Percentiles rank a stretch among this genome's conserved stretches.
phyloP scores from a whole-genome alignment of 768 basidiomycete genomes.

The Scleroderma bovista region DNA sequence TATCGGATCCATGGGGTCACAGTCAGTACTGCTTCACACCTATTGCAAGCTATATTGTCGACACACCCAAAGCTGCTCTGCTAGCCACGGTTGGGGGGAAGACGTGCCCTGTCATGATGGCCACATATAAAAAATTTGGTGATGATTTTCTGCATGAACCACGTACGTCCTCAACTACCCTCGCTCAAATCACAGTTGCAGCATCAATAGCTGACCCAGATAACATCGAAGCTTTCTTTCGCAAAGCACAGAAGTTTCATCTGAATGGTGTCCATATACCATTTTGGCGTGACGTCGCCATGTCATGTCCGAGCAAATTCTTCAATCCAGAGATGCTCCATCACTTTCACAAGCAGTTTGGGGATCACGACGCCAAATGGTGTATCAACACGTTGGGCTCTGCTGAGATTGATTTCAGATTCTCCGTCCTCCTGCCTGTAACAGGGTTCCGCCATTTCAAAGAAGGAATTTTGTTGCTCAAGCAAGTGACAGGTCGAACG shows the following conservation, averaged over 20 bases:
- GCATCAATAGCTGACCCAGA: background rate
- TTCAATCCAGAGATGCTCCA: slow-evolving; percentile 36
- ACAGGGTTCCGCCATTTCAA: slow-evolving; percentile 21
- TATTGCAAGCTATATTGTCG: slow-evolving; percentile 22
- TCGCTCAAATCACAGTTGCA: slow-evolving; percentile 3
- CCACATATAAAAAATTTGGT: slow-evolving; percentile 26
- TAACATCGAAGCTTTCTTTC: slow-evolving; percentile 1
- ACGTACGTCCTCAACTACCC: slow-evolving; percentile 17
- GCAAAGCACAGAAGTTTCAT: background rate
- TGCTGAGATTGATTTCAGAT: slow-evolving; percentile 22
- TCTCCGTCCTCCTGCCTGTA: slow-evolving; percentile 16
- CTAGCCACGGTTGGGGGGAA: slow-evolving; percentile 10
- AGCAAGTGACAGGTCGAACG: slow-evolving; percentile 24
- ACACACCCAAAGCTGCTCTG: slow-evolving; percentile 6
- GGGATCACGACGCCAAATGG: slow-evolving; percentile 23
- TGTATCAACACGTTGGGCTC: slow-evolving; percentile 11
- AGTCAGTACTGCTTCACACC: slow-evolving; percentile 11
- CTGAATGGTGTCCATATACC: slow-evolving; percentile 16
- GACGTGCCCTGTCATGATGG: slow-evolving; percentile 29
- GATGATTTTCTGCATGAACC: slow-evolving; percentile 24
- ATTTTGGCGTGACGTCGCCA: slow-evolving; percentile 34
- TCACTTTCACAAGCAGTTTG: slow-evolving; percentile 32
- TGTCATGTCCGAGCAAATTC: slow-evolving; percentile 29
- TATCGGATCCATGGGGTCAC: slow-evolving; percentile 17
- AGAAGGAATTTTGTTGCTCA: slow-evolving; percentile 21